phyloP scores from a whole-genome alignment of 257 asterid species.

The Solanum verrucosum region DNA sequence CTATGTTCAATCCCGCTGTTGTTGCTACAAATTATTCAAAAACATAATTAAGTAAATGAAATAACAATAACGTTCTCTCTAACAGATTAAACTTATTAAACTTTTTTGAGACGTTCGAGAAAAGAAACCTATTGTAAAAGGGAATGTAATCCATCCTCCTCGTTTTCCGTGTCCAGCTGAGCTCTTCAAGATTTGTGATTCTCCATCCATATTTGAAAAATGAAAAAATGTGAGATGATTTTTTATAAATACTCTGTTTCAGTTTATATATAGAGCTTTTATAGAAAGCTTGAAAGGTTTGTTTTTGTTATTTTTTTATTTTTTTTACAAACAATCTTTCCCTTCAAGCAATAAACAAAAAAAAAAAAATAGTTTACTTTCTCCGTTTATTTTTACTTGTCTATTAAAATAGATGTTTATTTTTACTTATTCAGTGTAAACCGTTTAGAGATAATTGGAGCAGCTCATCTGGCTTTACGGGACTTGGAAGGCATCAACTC shows the following conservation, averaged over 20 bases:
- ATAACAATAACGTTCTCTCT: not conserved
- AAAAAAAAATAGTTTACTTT: not conserved
- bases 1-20: slow-evolving; percentile 4
- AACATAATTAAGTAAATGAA: not conserved
- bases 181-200: not conserved
- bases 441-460: not conserved
- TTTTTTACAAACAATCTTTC: not conserved
- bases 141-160: slow-evolving; percentile 41
- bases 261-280: not conserved
- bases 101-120: not conserved
- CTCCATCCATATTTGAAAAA: not conserved
- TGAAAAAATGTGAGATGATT: not conserved
- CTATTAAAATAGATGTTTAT: not conserved
- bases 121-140: slow-evolving; percentile 33
- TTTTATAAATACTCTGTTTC: not conserved
- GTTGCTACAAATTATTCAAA: not conserved
- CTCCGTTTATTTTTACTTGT: fast-evolving
- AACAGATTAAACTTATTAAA: not conserved
- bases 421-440: not conserved
- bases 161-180: not conserved
- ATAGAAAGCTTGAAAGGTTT: not conserved
- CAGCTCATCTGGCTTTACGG: fast-evolving
- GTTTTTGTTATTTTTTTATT: not conserved
- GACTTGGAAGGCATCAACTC: not conserved
- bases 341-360: not conserved